These are phyloP conservation scores for Penicillium ochrochloron DNA, from an alignment of 495 filamentous ascomycete species.

Conservation along the genomic window DNA sequence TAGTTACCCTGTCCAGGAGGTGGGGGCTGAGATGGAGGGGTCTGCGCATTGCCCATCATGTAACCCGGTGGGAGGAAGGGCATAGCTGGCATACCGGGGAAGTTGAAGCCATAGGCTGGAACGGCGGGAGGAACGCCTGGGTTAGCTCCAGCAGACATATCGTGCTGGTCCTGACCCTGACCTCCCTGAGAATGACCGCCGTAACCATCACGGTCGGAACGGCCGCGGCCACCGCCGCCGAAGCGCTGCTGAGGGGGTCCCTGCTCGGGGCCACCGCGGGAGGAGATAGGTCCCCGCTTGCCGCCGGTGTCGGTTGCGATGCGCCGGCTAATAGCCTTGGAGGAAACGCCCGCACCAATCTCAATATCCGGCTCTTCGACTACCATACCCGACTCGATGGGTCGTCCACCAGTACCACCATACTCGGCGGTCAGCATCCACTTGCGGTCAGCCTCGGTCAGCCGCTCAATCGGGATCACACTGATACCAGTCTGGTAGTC, in stretches of 20 bases:
- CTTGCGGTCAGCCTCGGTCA: conserved; percentile 94
- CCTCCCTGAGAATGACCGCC: conserved; percentile 42
- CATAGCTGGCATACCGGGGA: conserved; percentile 70
- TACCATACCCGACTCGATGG: conserved; percentile 80
- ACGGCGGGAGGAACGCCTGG: conserved; percentile 64
- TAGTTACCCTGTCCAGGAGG: conserved; percentile 51
- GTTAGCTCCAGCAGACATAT: conserved; percentile 53
- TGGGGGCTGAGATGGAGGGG: conserved; percentile 46
- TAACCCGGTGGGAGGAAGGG: conserved; percentile 72
- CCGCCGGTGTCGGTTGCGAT: conserved; percentile 79
- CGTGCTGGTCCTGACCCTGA: conserved; percentile 32
- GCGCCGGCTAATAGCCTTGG: conserved; percentile 87
- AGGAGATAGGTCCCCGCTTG: conserved; percentile 73
- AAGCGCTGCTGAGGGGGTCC: conserved; percentile 23
- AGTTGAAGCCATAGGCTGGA: conserved; percentile 71
- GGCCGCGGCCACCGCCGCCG: conserved; percentile 30
- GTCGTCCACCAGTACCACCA: conserved; percentile 84
- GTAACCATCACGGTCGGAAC: conserved; percentile 53
- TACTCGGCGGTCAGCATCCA: conserved; percentile 97
- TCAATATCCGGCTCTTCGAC: conserved; percentile 99
- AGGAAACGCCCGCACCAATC: conserved; percentile 95
- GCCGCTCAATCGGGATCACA: conserved; percentile 85
- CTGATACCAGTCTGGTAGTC: conserved; percentile 93
- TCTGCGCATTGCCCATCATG: conserved; percentile 53
- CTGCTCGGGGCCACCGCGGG: conserved; percentile 53